Percentiles rank a stretch among this genome's conserved stretches.
phyloP scores from a whole-genome alignment of 305 asterid genomes.

The Fraxinus velutina region DNA sequence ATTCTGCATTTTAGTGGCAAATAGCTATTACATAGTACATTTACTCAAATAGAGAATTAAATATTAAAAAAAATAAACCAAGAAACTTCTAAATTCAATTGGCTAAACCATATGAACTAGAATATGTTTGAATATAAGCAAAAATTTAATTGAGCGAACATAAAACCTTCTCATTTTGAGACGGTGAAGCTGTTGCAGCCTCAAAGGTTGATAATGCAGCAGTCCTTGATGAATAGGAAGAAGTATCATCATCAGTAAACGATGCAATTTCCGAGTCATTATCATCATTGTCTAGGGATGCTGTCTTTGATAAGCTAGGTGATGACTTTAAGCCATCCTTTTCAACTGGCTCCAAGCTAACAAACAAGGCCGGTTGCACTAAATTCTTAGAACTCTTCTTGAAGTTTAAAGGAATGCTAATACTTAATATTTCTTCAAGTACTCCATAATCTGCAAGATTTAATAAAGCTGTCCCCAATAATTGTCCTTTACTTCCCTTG shows the following conservation, averaged over 20 bases:
- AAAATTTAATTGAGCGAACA: constrained; percentile 1
- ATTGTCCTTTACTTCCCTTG: constrained; percentile 49
- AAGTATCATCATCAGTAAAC: constrained; percentile 69
- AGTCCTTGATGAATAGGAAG: constrained; percentile 67
- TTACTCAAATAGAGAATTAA: neutral
- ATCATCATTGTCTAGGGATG: constrained; percentile 47
- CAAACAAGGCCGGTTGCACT: constrained; percentile 50
- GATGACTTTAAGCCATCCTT: constrained; percentile 59
- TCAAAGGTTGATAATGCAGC: constrained; percentile 49
- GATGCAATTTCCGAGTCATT: constrained; percentile 44
- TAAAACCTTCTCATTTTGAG: constrained; percentile 52
- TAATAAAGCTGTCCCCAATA: constrained; percentile 56
- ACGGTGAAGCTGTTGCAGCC: constrained; percentile 52
- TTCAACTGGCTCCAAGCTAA: constrained; percentile 55
- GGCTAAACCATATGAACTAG: neutral
- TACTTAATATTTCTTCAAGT: constrained; percentile 37
- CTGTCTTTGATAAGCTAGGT: constrained; percentile 47
- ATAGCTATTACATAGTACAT: constrained; percentile 3
- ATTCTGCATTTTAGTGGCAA: constrained; percentile 33
- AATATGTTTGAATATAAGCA: neutral
- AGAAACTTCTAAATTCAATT: constrained; percentile 5
- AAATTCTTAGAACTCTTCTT: constrained; percentile 51
- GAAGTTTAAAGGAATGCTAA: constrained; percentile 55
- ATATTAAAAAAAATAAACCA: neutral
- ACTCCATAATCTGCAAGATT: constrained; percentile 77